A percentile compares a stretch with the other conserved stretches of the same genome.
phyloP scores from a whole-genome alignment of 108 stramenopile species.

The Cyclotella choctawhatcheeana region DNA sequence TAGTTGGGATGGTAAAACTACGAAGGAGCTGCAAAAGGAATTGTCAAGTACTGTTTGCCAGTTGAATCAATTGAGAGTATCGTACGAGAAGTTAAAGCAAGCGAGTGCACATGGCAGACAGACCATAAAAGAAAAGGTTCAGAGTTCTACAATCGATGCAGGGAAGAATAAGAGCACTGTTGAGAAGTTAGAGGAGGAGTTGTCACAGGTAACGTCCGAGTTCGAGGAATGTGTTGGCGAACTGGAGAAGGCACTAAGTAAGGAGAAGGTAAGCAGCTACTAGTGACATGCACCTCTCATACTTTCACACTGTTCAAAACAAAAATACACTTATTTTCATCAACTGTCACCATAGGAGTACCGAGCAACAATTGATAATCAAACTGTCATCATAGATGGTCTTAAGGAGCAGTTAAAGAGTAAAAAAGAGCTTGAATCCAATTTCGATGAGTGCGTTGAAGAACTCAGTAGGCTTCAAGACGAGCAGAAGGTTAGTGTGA shows the following conservation, averaged over 20 bases:
- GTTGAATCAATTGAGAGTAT: slow-evolving; percentile 2
- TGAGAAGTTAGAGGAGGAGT: slow-evolving; percentile 22
- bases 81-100: slow-evolving; percentile 14
- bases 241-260: not conserved
- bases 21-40: slow-evolving; percentile 16
- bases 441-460: slow-evolving; percentile 9
- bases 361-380: not conserved
- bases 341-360: too few species aligned
- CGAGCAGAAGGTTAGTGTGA: not conserved
- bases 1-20: not conserved
- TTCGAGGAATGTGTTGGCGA: slow-evolving; percentile 12
- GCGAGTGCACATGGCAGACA: too few species aligned
- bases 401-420: not conserved
- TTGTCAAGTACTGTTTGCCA: slow-evolving; percentile 13
- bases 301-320: too few species aligned
- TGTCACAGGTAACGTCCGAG: slow-evolving; percentile 10
- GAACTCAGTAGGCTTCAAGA: slow-evolving; percentile 5
- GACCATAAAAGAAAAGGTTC: too few species aligned
- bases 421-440: slow-evolving; percentile 2
- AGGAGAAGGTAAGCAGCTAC: too few species aligned
- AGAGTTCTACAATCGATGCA: slow-evolving; percentile 16
- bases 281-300: too few species aligned
- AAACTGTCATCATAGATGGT: slow-evolving; percentile 2
- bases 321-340: too few species aligned
- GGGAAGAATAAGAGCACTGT: slow-evolving; percentile 4